Evolutionary conservation across 768 basidiomycete species (phyloP), one percentile per base, ranked within the genome.

Genomic region (Stropharia rugosoannulata): DNA sequence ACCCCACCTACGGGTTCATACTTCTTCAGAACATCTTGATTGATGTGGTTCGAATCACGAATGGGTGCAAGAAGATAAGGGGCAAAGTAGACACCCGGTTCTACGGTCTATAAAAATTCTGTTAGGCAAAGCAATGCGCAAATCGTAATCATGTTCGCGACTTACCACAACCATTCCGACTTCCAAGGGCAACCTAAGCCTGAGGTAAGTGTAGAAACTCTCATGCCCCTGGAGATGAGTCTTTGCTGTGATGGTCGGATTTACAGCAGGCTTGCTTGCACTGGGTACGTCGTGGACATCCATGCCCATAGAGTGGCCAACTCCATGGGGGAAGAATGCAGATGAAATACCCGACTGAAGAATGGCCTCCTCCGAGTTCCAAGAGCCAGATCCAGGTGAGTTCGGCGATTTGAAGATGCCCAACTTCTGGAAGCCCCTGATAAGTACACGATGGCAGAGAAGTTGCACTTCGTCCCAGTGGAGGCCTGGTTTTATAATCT

Each of bases 271-370:
- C 67, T 86, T 91, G 69, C 82, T 89, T n/a, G 88, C 87, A 44
- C 79, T 83, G 0, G 93, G 90, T 1, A 90, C 91, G 64, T 97
- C 95, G 66, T 97, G 96, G 1, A 98, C 95, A 67, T 98, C 96
- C 70, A 97, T 76, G 10, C 96, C 96, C 40, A 98, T 75, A 5
- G 90, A 90, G 67, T 98, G 95, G 0, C 94, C 93, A 38, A 90
- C 75, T 2, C 95, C 96, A 65, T 98, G 95, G 9, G 95, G 95
- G 81, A 92, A 98, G 78, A 98, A 98, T 0, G 93, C 91, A 1
- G 86, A 73, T 59, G 86, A 86, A 41, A 91, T 72, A 0, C 94
- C 95, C 4, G 86, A 86, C 15, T 80, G 80, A 6, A 97, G 75
- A 54, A 98, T 85, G 19, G 82, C 83, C 49, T 85, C 80, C 59